A percentile compares a stretch with the other conserved stretches of the same genome.
Evolutionary conservation across 305 asterid genomes (phyloP).

Genomic region (Rubia balearica): DNA sequence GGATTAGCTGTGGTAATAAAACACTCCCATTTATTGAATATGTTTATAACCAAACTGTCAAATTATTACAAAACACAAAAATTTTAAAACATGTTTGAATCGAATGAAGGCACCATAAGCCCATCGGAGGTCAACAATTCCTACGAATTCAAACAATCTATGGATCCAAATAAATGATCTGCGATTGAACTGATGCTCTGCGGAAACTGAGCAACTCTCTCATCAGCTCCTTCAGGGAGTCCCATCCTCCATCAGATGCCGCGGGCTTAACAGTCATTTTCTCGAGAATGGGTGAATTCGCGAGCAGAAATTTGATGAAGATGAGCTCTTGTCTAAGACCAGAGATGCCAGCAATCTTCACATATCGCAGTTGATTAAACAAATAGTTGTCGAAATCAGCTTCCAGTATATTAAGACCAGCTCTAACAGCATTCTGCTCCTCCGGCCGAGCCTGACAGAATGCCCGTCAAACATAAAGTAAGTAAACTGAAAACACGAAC

Average conservation of each 20-base stretch:
- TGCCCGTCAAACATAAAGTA: neutral
- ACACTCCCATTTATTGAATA: neutral
- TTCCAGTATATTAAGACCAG: slow-evolving; percentile 24
- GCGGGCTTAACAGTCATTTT: slow-evolving; percentile 75
- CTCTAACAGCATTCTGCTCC: slow-evolving; percentile 34
- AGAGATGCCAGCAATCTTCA: slow-evolving; percentile 64
- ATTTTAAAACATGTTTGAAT: neutral
- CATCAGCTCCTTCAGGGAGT: slow-evolving; percentile 61
- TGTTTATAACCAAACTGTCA: neutral
- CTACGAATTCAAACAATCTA: slow-evolving; percentile 18
- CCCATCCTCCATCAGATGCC: slow-evolving; percentile 63
- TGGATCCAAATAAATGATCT: slow-evolving; percentile 64
- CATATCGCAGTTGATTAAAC: slow-evolving; percentile 50
- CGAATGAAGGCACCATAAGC: neutral
- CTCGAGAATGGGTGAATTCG: slow-evolving; percentile 70
- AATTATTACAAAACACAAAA: neutral
- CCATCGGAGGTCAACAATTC: neutral
- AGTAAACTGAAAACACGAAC: slow-evolving; percentile 3
- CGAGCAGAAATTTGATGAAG: slow-evolving; percentile 67
- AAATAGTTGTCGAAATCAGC: slow-evolving; percentile 32
- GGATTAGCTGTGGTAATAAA: no score
- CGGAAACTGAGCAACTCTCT: slow-evolving; percentile 79
- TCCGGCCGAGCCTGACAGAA: slow-evolving; percentile 68
- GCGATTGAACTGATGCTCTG: slow-evolving; percentile 75
- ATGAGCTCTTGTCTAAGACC: slow-evolving; percentile 59